Conservation (phyloP, 192 early-diverging fungal genomes). For the Coemansia sp. region DNA sequence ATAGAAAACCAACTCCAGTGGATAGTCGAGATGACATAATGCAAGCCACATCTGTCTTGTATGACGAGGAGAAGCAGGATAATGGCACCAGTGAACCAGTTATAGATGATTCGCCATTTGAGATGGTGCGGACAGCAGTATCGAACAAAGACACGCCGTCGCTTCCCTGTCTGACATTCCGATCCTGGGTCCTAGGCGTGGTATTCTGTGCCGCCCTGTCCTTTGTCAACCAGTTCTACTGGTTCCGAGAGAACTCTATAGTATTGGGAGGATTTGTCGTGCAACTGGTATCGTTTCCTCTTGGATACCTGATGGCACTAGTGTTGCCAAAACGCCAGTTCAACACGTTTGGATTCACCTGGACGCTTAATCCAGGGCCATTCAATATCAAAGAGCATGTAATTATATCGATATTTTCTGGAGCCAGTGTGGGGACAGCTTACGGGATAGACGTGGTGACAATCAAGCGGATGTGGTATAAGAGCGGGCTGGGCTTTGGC, state of each 20-base stretch:
- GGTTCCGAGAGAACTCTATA: slow-evolving; percentile 82
- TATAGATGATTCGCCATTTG: slow-evolving; percentile 60
- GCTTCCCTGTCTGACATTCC: slow-evolving; percentile 69
- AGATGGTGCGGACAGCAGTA: slow-evolving; percentile 67
- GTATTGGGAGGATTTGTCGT: slow-evolving; percentile 68
- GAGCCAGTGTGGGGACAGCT: slow-evolving; percentile 64
- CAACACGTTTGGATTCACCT: slow-evolving; percentile 52
- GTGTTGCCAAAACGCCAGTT: slow-evolving; percentile 59
- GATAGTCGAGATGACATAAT: background rate
- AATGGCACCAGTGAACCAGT: background rate
- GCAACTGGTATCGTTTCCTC: slow-evolving; percentile 71
- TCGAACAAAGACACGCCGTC: slow-evolving; percentile 67
- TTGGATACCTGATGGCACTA: slow-evolving; percentile 64
- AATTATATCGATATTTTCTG: slow-evolving; percentile 74
- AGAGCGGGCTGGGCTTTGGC: slow-evolving; percentile 63
- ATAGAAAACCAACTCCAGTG: background rate
- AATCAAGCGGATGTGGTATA: slow-evolving; percentile 66
- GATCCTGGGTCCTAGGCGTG: slow-evolving; percentile 71
- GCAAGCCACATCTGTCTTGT: background rate
- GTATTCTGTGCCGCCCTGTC: slow-evolving; percentile 62
- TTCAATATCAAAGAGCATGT: slow-evolving; percentile 91
- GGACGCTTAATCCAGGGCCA: slow-evolving; percentile 78
- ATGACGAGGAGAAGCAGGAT: slow-evolving; percentile 5
- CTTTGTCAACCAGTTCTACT: slow-evolving; percentile 80
- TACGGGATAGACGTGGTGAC: slow-evolving; percentile 77